Evolutionary conservation across 164 flowering plant genomes (phyloP).

Genomic region (Chloranthus sessilifolius): DNA sequence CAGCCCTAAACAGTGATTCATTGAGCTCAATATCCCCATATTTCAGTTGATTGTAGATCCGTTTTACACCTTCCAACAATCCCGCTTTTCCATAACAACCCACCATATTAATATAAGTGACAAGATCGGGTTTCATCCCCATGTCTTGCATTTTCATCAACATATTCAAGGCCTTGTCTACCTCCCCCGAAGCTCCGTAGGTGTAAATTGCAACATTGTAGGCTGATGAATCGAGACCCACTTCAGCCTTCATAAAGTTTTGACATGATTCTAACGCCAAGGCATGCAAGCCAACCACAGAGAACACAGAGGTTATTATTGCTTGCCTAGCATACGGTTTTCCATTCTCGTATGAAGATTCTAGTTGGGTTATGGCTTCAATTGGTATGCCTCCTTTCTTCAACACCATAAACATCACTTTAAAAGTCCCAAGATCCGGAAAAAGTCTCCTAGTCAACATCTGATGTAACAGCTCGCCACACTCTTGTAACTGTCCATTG

Average conservation of each 20-base stretch:
- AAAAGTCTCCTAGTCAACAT: conserved; percentile 53
- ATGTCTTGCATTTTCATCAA: conserved; percentile 79
- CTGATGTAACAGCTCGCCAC: conserved; percentile 68
- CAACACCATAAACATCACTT: conserved; percentile 50
- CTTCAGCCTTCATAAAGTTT: conserved; percentile 28
- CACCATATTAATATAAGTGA: conserved; percentile 61
- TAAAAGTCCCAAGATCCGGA: conserved; percentile 59
- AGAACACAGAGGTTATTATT: conserved; percentile 46
- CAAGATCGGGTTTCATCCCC: conserved; percentile 63
- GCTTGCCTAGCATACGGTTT: conserved; percentile 66
- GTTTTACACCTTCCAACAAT: conserved; percentile 74
- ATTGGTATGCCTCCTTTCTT: conserved; percentile 55
- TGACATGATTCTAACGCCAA: conserved; percentile 60
- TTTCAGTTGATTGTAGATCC: conserved; percentile 52
- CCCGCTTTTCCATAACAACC: conserved; percentile 81
- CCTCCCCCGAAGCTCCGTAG: conserved; percentile 44
- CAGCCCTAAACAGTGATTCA: conserved; percentile 53
- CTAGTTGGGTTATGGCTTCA: conserved; percentile 64
- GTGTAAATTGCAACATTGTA: conserved; percentile 77
- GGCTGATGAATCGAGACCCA: conserved; percentile 37
- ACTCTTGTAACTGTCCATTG: conserved; percentile 58
- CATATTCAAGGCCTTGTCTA: conserved; percentile 58
- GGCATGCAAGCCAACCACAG: conserved; percentile 56
- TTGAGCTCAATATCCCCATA: conserved; percentile 58
- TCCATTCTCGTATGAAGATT: conserved; percentile 46